A percentile compares a stretch with the other conserved stretches of the same genome.
Evolutionary conservation across 495 filamentous ascomycete genomes (phyloP).

Genomic region (Evernia prunastri): DNA sequence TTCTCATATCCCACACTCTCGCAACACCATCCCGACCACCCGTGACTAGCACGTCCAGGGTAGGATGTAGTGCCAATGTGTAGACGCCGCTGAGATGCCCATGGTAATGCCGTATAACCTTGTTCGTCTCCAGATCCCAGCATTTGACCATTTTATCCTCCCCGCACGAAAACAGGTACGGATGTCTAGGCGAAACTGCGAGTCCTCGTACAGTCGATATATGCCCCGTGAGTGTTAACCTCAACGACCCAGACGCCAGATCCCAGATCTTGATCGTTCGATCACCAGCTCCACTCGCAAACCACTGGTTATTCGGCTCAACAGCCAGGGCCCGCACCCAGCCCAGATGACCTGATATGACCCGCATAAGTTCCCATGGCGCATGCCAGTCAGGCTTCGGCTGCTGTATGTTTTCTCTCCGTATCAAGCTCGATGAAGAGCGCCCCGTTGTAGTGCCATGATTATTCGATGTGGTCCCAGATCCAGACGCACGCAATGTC

Average conservation of each 20-base stretch:
- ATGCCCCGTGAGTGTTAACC: conserved; percentile 89
- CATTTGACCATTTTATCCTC: conserved; percentile 99
- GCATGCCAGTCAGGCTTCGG: conserved; percentile 88
- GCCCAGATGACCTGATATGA: conserved; percentile 92
- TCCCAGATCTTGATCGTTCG: conserved; percentile 99
- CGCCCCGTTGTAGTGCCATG: conserved; percentile 43
- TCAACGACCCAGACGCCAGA: conserved; percentile 72
- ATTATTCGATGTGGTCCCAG: conserved; percentile 34
- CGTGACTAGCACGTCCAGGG: conserved; percentile 88
- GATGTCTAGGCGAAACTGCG: conserved; percentile 87
- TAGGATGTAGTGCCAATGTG: conserved; percentile 83
- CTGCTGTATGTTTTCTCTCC: conserved; percentile 63
- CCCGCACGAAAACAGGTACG: conserved; percentile 94
- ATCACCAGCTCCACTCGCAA: conserved; percentile 92
- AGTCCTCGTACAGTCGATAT: conserved; percentile 94
- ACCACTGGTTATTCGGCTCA: conserved; percentile 96
- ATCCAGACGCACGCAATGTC: conserved; percentile 33
- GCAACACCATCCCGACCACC: conserved; percentile 92
- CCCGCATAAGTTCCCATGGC: conserved; percentile 97
- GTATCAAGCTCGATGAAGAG: conserved; percentile 54
- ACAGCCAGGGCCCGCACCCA: conserved; percentile 91
- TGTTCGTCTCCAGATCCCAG: conserved; percentile 98
- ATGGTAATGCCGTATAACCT: conserved; percentile 97
- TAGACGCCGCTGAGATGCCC: conserved; percentile 96
- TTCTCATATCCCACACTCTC: conserved; percentile 98